Conservation (phyloP, 805 yeast genomes). For the Alloascoidea africana region DNA sequence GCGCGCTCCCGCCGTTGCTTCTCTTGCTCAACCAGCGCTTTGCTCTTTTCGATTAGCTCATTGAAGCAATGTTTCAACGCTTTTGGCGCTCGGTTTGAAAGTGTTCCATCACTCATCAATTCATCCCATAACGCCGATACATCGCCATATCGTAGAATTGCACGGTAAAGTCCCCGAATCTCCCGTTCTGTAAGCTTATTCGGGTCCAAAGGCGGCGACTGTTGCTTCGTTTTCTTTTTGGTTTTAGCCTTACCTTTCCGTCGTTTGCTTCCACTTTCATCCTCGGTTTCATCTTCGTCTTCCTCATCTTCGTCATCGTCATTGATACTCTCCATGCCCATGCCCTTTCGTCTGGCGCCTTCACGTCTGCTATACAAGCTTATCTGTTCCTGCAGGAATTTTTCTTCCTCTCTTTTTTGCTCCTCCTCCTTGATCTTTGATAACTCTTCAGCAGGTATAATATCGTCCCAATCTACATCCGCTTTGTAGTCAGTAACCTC, state of each 20-base stretch:
- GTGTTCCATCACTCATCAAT: slow-evolving; percentile 76
- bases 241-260: slow-evolving; percentile 22
- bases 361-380: slow-evolving; percentile 75
- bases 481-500: slow-evolving; percentile 98
- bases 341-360: slow-evolving; percentile 51
- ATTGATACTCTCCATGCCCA: slow-evolving; percentile 16
- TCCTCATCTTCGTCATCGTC: slow-evolving; percentile 28
- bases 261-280: slow-evolving; percentile 23
- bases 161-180: slow-evolving; percentile 69
- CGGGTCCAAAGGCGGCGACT: slow-evolving; percentile 25
- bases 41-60: slow-evolving; percentile 53
- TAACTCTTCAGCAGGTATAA: slow-evolving; percentile 90
- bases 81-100: slow-evolving; percentile 74
- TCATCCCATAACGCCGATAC: slow-evolving; percentile 66
- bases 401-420: slow-evolving; percentile 72
- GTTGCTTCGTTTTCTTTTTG: slow-evolving; percentile 17
- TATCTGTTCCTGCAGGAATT: slow-evolving; percentile 75
- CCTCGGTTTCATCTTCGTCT: slow-evolving; percentile 23
- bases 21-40: slow-evolving; percentile 44
- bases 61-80: slow-evolving; percentile 58
- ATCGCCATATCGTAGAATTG: slow-evolving; percentile 73
- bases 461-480: slow-evolving; percentile 97
- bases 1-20: slow-evolving; percentile 48
- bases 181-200: slow-evolving; percentile 69
- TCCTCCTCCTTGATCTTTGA: slow-evolving; percentile 84